phyloP scores from a whole-genome alignment of 2,329 filamentous ascomycete species.

The Elsinoe perseae region DNA sequence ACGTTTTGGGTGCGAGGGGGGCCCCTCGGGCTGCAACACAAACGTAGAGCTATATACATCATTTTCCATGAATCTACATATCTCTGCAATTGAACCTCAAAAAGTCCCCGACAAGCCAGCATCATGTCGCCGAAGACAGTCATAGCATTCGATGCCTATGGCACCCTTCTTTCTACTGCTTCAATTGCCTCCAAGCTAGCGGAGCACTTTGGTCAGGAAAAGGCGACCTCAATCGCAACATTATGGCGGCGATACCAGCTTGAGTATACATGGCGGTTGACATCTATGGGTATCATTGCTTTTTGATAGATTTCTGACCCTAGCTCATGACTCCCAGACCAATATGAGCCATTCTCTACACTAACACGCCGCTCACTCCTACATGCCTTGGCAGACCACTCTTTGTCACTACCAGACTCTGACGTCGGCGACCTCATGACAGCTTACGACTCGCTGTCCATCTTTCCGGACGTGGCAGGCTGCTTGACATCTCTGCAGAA shows the following conservation, averaged over 20 bases:
- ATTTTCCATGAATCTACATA: not conserved
- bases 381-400: constrained; percentile 56
- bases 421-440: constrained; percentile 49
- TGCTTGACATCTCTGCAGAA: constrained; percentile 45
- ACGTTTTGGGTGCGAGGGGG: not conserved
- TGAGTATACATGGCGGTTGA: constrained; percentile 70
- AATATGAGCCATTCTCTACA: constrained; percentile 55
- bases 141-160: constrained; percentile 69
- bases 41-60: not conserved
- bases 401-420: constrained; percentile 37
- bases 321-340: constrained; percentile 36
- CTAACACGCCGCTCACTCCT: constrained; percentile 55
- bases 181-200: constrained; percentile 57
- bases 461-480: constrained; percentile 56
- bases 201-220: constrained; percentile 49
- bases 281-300: constrained; percentile 58
- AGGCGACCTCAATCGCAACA: constrained; percentile 49
- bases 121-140: constrained; percentile 32
- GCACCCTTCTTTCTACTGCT: constrained; percentile 63
- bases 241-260: constrained; percentile 63
- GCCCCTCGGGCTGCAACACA: not conserved
- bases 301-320: not conserved
- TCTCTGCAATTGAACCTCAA: not conserved
- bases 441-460: constrained; percentile 56
- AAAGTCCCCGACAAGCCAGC: not conserved